These are phyloP conservation scores for Forsythia suspensa DNA, from an alignment of 257 asterid species.

Conservation along the genomic window DNA sequence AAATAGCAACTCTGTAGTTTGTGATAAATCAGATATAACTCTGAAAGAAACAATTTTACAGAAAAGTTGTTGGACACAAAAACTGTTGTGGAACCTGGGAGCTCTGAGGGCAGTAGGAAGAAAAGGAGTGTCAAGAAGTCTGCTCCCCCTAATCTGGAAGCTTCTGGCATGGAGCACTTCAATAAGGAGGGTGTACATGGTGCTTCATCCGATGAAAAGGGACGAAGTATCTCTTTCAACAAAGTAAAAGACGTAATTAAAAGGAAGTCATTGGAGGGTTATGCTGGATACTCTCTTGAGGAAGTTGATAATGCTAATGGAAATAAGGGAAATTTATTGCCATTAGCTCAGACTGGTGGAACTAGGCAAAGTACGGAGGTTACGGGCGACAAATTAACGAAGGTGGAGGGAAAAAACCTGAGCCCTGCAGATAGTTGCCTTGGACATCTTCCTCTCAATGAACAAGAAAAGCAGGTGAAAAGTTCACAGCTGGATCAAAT, in stretches of 20 bases:
- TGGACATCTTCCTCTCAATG: conserved; percentile 24
- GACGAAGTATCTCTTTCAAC: conserved; percentile 20
- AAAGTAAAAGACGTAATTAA: conserved; percentile 21
- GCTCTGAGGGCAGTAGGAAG: conserved; percentile 8
- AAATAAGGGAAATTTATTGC: conserved; percentile 21
- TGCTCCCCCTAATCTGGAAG: conserved; percentile 26
- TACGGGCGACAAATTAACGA: conserved; percentile 6
- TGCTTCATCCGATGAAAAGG: conserved; percentile 23
- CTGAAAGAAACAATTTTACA: conserved; percentile 6
- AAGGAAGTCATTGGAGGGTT: conserved; percentile 26
- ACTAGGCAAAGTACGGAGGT: conserved; percentile 14
- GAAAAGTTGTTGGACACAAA: conserved; percentile 14
- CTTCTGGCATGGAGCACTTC: conserved; percentile 29
- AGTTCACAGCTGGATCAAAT: conserved; percentile 21
- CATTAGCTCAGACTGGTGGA: conserved; percentile 16
- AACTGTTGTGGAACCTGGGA: conserved; percentile 22
- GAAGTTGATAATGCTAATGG: conserved; percentile 20
- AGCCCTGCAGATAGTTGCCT: conserved; percentile 12
- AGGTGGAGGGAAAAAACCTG: conserved; percentile 1
- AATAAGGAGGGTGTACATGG: conserved; percentile 25
- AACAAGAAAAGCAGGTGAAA: conserved; percentile 29
- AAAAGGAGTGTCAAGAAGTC: conserved; percentile 30
- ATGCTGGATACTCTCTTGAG: conserved; percentile 18
- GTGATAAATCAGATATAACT: conserved; percentile 20
- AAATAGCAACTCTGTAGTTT: conserved; percentile 18